These are phyloP conservation scores for Phytophthora foliorum DNA, from an alignment of 352 stramenopile genomes.

Conservation along the genomic window DNA sequence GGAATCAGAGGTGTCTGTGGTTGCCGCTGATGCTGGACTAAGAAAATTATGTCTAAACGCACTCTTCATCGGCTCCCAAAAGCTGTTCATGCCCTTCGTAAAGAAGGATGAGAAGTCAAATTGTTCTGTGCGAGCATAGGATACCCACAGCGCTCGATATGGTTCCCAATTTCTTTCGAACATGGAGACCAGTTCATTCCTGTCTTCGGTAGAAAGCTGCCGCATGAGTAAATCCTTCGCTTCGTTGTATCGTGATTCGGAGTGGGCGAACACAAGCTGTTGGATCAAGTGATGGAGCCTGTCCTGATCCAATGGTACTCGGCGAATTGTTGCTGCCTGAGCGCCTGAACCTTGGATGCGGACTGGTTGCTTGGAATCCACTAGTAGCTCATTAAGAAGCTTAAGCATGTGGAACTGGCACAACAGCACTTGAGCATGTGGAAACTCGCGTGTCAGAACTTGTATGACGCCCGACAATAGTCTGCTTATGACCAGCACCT, in stretches of 20 bases:
- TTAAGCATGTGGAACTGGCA: slow-evolving; percentile 83
- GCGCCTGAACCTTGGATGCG: slow-evolving; percentile 22
- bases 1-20: background rate
- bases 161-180: slow-evolving; percentile 72
- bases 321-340: background rate
- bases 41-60: slow-evolving; percentile 50
- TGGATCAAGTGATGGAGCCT: slow-evolving; percentile 60
- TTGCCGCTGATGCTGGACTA: slow-evolving; percentile 4
- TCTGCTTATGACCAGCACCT: slow-evolving; percentile 75
- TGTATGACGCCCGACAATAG: slow-evolving; percentile 63
- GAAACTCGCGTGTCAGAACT: slow-evolving; percentile 68
- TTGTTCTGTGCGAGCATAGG: slow-evolving; percentile 64
- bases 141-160: slow-evolving; percentile 71
- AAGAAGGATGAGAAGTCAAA: slow-evolving; percentile 76
- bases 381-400: slow-evolving; percentile 59
- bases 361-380: background rate
- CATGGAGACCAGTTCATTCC: slow-evolving; percentile 54
- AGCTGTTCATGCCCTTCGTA: slow-evolving; percentile 68
- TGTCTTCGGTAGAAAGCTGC: slow-evolving; percentile 41
- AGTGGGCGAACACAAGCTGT: slow-evolving; percentile 70
- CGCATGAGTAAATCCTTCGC: slow-evolving; percentile 53
- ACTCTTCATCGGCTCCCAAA: slow-evolving; percentile 70
- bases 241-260: slow-evolving; percentile 61
- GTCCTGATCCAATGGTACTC: slow-evolving; percentile 40
- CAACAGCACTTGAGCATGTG: slow-evolving; percentile 59